Evolutionary conservation across 768 basidiomycete genomes (phyloP).

Genomic region (Multifurca ochricompacta): DNA sequence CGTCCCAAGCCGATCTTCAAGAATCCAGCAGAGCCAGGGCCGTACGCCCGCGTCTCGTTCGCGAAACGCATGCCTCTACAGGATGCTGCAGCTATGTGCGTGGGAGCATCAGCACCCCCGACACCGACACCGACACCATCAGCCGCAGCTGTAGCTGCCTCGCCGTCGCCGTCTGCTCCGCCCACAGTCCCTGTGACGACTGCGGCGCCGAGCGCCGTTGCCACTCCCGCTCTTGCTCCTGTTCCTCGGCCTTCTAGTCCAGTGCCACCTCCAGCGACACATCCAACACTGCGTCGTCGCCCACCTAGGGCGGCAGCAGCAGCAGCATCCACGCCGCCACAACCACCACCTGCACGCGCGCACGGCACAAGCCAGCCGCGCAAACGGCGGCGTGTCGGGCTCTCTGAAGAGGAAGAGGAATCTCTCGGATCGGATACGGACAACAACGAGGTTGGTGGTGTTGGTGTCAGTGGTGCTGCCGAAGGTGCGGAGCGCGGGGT

Average conservation of each 20-base stretch:
- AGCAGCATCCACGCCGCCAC: not conserved
- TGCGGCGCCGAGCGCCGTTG: not conserved
- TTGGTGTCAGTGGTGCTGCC: not conserved
- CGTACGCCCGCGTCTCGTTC: slow-evolving; percentile 11
- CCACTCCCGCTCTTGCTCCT: not conserved
- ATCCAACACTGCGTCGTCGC: slow-evolving; percentile 4
- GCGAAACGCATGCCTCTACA: not conserved
- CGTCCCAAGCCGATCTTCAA: slow-evolving; percentile 17
- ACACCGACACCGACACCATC: not conserved
- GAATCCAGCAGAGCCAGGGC: slow-evolving; percentile 7
- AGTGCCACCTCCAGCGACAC: not conserved
- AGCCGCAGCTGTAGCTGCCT: not conserved
- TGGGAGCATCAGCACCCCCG: not conserved
- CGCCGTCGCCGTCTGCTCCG: not conserved
- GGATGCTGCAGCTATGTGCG: not conserved
- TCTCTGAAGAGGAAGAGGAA: slow-evolving; percentile 20
- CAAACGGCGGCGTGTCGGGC: slow-evolving; percentile 8
- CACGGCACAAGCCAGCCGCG: not conserved
- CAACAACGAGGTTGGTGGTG: slow-evolving; percentile 3
- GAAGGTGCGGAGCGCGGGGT: not conserved
- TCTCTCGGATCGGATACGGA: slow-evolving; percentile 17
- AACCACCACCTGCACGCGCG: not conserved
- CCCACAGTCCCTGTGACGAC: not conserved
- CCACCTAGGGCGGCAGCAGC: not conserved
- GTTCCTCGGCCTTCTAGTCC: not conserved